Evolutionary conservation across 2,329 filamentous ascomycete genomes (phyloP).

Genomic region (Xylaria sp.): DNA sequence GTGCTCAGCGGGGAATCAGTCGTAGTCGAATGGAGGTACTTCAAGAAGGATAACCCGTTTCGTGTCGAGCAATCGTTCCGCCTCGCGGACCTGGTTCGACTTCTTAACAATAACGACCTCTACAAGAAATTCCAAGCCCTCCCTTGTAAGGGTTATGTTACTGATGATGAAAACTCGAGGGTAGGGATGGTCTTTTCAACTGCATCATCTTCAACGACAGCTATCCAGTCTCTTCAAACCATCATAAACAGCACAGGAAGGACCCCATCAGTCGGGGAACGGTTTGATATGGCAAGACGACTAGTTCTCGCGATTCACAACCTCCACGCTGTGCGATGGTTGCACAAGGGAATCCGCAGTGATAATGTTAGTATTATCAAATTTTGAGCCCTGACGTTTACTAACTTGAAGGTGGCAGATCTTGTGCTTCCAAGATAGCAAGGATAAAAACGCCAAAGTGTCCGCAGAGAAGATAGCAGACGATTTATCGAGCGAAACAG

Average conservation of each 20-base stretch:
- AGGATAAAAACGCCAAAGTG: not conserved
- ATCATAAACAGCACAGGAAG: not conserved
- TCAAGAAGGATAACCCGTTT: not conserved
- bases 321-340: conserved; percentile 17
- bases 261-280: conserved; percentile 15
- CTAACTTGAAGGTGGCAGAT: conserved; percentile 2
- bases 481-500: not conserved
- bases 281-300: conserved; percentile 9
- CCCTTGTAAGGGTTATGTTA: conserved; percentile 10
- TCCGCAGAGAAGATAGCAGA: not conserved
- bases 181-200: conserved; percentile 8
- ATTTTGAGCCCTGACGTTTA: not conserved
- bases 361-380: conserved; percentile 11
- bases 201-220: not conserved
- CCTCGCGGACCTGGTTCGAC: not conserved
- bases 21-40: conserved; percentile 13
- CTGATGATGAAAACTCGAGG: conserved; percentile 3
- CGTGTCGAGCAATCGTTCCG: conserved; percentile 1
- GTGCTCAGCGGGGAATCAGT: not conserved
- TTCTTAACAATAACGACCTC: conserved; percentile 8
- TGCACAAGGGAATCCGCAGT: conserved; percentile 21
- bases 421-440: not conserved
- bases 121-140: conserved; percentile 11
- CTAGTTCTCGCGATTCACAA: conserved; percentile 15
- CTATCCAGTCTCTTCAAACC: not conserved